Percentiles rank a stretch among this genome's conserved stretches.
Evolutionary conservation across 2,329 filamentous ascomycete species (phyloP).

Genomic region (Tolypocladium paradoxum): DNA sequence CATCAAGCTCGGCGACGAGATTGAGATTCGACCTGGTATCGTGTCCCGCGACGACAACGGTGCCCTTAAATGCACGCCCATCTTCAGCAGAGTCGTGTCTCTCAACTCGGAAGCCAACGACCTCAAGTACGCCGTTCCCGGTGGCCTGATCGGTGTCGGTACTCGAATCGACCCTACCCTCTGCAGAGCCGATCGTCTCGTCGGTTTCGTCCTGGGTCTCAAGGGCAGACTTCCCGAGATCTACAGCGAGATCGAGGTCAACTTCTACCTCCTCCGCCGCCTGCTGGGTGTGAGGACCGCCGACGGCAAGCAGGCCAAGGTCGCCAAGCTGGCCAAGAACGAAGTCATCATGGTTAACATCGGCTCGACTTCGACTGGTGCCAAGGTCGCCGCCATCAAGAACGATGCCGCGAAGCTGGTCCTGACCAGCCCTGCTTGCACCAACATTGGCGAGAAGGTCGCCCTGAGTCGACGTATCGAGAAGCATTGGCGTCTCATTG

Average conservation of each 20-base stretch:
- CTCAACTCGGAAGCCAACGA: slow-evolving; percentile 98
- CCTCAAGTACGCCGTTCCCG: slow-evolving; percentile 94
- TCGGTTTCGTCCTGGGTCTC: slow-evolving; percentile 93
- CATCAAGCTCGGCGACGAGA: slow-evolving; percentile 92
- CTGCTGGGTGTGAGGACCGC: slow-evolving; percentile 94
- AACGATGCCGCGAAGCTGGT: slow-evolving; percentile 94
- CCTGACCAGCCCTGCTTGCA: slow-evolving; percentile 89
- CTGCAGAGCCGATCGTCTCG: slow-evolving; percentile 96
- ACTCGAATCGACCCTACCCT: slow-evolving; percentile 95
- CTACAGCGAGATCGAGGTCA: slow-evolving; percentile 97
- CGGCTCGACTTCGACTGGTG: slow-evolving; percentile 90
- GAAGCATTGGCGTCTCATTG: slow-evolving; percentile 96
- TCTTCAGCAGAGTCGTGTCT: slow-evolving; percentile 89
- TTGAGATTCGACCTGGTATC: slow-evolving; percentile 97
- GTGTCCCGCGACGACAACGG: slow-evolving; percentile 91
- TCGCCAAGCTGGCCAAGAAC: slow-evolving; percentile 95
- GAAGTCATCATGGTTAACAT: slow-evolving; percentile 99
- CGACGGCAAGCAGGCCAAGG: slow-evolving; percentile 98
- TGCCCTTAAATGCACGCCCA: slow-evolving; percentile 90
- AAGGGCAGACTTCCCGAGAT: slow-evolving; percentile 91
- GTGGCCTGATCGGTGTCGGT: slow-evolving; percentile 95
- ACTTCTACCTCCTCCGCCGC: slow-evolving; percentile 94
- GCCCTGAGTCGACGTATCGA: slow-evolving; percentile 93
- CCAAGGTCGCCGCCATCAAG: slow-evolving; percentile 94
- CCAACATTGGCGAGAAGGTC: slow-evolving; percentile 96